Conservation (phyloP, 2,329 filamentous ascomycete genomes). For the Cordyceps tenuipes region DNA sequence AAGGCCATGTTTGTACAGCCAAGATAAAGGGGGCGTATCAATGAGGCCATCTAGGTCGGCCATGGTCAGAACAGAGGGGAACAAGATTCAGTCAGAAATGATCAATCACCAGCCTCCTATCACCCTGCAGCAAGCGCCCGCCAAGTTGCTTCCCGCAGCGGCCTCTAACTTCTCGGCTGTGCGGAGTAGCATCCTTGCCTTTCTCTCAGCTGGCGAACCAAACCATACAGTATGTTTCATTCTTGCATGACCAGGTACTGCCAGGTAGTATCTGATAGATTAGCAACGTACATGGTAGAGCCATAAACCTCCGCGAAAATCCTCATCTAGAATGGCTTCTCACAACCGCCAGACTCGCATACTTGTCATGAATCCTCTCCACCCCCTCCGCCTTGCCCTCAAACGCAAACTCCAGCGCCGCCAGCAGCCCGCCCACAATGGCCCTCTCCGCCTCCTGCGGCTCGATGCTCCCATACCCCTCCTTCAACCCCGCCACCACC, state of each 20-base stretch:
- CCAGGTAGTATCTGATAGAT: not conserved
- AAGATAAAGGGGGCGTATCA: too few species aligned
- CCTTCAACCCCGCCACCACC: not conserved
- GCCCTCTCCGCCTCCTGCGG: not conserved
- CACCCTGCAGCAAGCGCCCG: too few species aligned
- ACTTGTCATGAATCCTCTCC: not conserved
- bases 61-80: too few species aligned
- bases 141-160: too few species aligned
- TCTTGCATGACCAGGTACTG: not conserved
- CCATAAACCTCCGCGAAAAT: not conserved
- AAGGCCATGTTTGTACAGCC: too few species aligned
- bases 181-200: too few species aligned
- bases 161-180: too few species aligned
- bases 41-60: too few species aligned
- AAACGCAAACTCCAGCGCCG: slow-evolving; percentile 5
- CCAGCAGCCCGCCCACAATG: not conserved
- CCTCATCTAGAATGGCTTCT: not conserved
- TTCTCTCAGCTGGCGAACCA: too few species aligned
- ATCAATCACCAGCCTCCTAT: too few species aligned
- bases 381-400: not conserved
- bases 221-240: too few species aligned
- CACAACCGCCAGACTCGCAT: not conserved
- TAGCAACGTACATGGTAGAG: not conserved
- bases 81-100: too few species aligned
- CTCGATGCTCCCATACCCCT: not conserved